Conservation (phyloP, 1,139 yeast genomes). For the Ogataea hybrid region DNA sequence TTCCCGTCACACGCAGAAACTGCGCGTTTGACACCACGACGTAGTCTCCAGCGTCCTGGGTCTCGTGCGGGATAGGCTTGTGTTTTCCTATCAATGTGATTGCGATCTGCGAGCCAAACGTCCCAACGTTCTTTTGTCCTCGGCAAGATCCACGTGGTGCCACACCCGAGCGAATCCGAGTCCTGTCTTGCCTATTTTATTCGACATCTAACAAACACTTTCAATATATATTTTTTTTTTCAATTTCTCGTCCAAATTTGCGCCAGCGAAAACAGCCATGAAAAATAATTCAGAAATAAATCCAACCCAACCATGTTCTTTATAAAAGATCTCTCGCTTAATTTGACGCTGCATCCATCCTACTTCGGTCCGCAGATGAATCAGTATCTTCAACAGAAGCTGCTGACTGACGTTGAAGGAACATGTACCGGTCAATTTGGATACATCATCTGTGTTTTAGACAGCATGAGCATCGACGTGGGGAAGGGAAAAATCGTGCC, state of each 20-base stretch:
- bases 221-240: not conserved
- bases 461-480: conserved; percentile 91
- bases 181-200: conserved; percentile 48
- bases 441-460: conserved; percentile 92
- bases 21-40: conserved; percentile 95
- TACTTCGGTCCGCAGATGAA: conserved; percentile 98
- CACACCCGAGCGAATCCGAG: conserved; percentile 70
- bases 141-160: conserved; percentile 94
- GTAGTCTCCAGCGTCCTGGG: conserved; percentile 87
- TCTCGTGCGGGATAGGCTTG: conserved; percentile 75
- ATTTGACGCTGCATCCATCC: conserved; percentile 93
- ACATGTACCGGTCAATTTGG: conserved; percentile 99
- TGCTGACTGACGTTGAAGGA: conserved; percentile 95
- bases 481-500: conserved; percentile 94
- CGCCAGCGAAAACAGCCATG: conserved; percentile 1
- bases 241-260: conserved; percentile 4
- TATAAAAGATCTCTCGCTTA: conserved; percentile 83
- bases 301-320: conserved; percentile 28
- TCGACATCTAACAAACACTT: conserved; percentile 43
- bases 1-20: conserved; percentile 73
- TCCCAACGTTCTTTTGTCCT: conserved; percentile 84
- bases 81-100: conserved; percentile 90
- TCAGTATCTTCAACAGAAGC: conserved; percentile 82
- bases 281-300: not conserved
- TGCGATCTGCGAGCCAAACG: conserved; percentile 89